phyloP scores from a whole-genome alignment of 495 filamentous ascomycete species.

The Penicillium odoratum region DNA sequence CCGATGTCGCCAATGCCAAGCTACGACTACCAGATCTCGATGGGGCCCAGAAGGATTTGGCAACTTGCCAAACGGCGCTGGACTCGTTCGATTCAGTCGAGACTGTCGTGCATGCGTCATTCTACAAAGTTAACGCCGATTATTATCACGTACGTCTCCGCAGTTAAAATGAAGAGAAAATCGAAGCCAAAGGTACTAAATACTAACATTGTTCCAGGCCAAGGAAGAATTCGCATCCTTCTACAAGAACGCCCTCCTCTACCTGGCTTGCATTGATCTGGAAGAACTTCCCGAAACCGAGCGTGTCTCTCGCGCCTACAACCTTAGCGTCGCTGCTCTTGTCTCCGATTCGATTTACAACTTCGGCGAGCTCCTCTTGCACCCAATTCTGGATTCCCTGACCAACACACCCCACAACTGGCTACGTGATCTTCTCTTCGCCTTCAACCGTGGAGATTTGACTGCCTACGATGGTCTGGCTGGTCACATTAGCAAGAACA shows the following conservation, averaged over 20 bases:
- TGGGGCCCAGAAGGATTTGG: slow-evolving; percentile 79
- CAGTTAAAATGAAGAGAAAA: background rate
- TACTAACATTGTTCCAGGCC: slow-evolving; percentile 42
- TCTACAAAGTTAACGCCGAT: slow-evolving; percentile 93
- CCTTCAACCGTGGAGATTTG: slow-evolving; percentile 95
- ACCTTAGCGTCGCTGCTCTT: slow-evolving; percentile 87
- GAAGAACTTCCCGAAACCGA: slow-evolving; percentile 68
- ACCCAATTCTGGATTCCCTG: slow-evolving; percentile 90
- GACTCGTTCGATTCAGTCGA: slow-evolving; percentile 95
- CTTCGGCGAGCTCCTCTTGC: slow-evolving; percentile 96
- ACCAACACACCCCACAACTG: slow-evolving; percentile 65
- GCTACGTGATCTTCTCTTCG: slow-evolving; percentile 91
- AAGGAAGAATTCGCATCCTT: slow-evolving; percentile 91
- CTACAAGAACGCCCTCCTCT: slow-evolving; percentile 96
- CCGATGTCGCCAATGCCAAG: slow-evolving; percentile 87
- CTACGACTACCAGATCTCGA: slow-evolving; percentile 72
- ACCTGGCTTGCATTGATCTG: slow-evolving; percentile 93
- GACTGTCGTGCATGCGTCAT: slow-evolving; percentile 92
- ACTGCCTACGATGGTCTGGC: slow-evolving; percentile 79
- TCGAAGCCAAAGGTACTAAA: slow-evolving; percentile 3
- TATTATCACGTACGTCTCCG: slow-evolving; percentile 72
- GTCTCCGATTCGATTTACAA: slow-evolving; percentile 97
- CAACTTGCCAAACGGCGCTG: slow-evolving; percentile 80
- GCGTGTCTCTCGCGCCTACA: slow-evolving; percentile 79
- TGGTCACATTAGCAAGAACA: slow-evolving; percentile 72